These are phyloP conservation scores for Quercus mongolica DNA, from an alignment of 306 rosid genomes.

Conservation along the genomic window DNA sequence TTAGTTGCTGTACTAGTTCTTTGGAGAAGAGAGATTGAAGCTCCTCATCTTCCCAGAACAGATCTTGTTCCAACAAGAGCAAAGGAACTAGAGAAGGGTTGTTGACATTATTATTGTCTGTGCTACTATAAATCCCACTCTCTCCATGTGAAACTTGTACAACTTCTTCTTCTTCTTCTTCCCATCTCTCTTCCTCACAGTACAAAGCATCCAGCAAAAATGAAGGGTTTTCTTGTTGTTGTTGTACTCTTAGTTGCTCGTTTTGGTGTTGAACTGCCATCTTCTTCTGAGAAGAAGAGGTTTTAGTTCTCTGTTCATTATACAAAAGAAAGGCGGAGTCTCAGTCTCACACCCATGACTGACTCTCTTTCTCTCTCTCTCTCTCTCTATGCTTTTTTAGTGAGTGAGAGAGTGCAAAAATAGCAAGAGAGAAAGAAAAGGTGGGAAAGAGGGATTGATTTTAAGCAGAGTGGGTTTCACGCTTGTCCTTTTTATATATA, in stretches of 20 bases:
- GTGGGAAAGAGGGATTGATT: conserved; percentile 21
- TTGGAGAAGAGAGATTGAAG: conserved; percentile 60
- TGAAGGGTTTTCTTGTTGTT: conserved; percentile 31
- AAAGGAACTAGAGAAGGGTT: conserved; percentile 40
- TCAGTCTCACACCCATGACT: conserved; percentile 33
- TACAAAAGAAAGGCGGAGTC: conserved; percentile 30
- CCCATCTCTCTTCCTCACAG: conserved; percentile 78
- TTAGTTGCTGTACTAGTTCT: conserved; percentile 42
- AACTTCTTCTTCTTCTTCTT: conserved; percentile 36
- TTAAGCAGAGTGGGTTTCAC: conserved; percentile 61
- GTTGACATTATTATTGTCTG: background rate
- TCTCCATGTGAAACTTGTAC: conserved; percentile 4
- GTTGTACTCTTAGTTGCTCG: conserved; percentile 20
- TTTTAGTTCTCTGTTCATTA: conserved; percentile 43
- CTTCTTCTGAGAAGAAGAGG: conserved; percentile 69
- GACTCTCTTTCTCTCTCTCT: background rate
- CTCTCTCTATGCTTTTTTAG: background rate
- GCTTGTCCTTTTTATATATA: conserved; percentile 57
- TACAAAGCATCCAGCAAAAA: conserved; percentile 60
- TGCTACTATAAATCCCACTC: conserved; percentile 31
- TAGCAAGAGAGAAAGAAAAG: conserved; percentile 5
- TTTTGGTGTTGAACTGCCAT: conserved; percentile 49
- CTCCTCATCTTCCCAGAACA: conserved; percentile 76
- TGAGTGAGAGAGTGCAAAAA: conserved; percentile 15
- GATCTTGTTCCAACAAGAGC: conserved; percentile 55